A percentile compares a stretch with the other conserved stretches of the same genome.
Evolutionary conservation across 2,329 filamentous ascomycete species (phyloP).

Genomic region (Volutella citrinella): DNA sequence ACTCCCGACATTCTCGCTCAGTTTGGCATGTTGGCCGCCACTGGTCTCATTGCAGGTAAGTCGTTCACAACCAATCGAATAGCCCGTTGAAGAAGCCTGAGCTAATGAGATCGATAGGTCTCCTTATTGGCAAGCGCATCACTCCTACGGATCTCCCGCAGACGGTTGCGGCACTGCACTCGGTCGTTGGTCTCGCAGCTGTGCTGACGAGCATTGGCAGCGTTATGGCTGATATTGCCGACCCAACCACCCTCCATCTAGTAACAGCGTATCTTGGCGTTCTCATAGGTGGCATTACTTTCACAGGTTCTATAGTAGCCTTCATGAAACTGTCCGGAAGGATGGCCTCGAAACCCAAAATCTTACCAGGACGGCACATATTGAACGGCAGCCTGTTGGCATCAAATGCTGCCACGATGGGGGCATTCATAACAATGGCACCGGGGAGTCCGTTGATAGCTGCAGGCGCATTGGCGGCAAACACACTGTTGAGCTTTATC

Average conservation of each 20-base stretch:
- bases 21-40: constrained; percentile 70
- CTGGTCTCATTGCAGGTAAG: constrained; percentile 63
- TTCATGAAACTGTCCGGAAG: constrained; percentile 82
- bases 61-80: no score
- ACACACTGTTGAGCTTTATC: constrained; percentile 73
- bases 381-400: constrained; percentile 74
- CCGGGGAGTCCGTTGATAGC: constrained; percentile 77
- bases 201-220: constrained; percentile 87
- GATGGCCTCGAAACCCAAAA: constrained; percentile 75
- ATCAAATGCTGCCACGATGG: constrained; percentile 78
- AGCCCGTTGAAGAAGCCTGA: no score
- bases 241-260: constrained; percentile 75
- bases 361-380: constrained; percentile 70
- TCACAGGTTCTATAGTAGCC: constrained; percentile 86
- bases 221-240: constrained; percentile 69
- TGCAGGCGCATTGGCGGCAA: constrained; percentile 73
- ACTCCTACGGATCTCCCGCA: constrained; percentile 86
- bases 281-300: constrained; percentile 82
- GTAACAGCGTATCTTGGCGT: constrained; percentile 85
- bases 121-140: constrained; percentile 80
- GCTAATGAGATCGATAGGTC: no score
- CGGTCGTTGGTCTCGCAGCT: constrained; percentile 83
- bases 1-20: constrained; percentile 75
- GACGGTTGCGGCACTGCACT: constrained; percentile 85
- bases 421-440: constrained; percentile 76